Conservation (phyloP, 2,329 filamentous ascomycete species). For the Cercospora sp. region DNA sequence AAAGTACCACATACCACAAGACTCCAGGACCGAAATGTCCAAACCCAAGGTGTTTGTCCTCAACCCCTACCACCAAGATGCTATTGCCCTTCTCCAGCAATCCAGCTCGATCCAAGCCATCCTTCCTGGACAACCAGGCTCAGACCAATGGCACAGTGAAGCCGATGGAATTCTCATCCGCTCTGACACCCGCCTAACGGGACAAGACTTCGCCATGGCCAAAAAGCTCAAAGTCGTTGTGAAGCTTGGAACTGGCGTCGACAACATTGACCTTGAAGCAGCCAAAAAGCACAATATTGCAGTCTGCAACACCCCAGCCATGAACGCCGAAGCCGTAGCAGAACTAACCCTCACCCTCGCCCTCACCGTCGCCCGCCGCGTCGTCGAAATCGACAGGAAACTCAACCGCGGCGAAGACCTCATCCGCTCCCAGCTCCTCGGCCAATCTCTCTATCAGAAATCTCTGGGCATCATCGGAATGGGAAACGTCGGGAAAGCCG, state of each 20-base stretch:
- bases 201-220: slow-evolving; percentile 28
- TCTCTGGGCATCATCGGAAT: slow-evolving; percentile 43
- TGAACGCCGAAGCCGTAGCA: slow-evolving; percentile 46
- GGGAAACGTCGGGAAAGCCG: slow-evolving; percentile 41
- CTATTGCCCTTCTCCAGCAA: slow-evolving; percentile 26
- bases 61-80: slow-evolving; percentile 36
- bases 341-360: slow-evolving; percentile 39
- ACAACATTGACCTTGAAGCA: slow-evolving; percentile 49
- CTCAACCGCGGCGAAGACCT: slow-evolving; percentile 31
- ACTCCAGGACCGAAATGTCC: neutral
- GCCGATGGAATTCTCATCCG: slow-evolving; percentile 32
- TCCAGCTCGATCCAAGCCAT: slow-evolving; percentile 26
- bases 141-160: slow-evolving; percentile 25
- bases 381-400: slow-evolving; percentile 35
- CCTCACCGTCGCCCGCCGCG: slow-evolving; percentile 35
- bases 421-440: slow-evolving; percentile 34
- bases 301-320: slow-evolving; percentile 49
- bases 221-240: slow-evolving; percentile 47
- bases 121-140: slow-evolving; percentile 24
- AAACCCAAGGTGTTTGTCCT: slow-evolving; percentile 26
- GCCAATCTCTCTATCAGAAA: slow-evolving; percentile 37
- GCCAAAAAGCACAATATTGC: slow-evolving; percentile 47
- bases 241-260: slow-evolving; percentile 50
- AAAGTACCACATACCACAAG: neutral
- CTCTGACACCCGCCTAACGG: slow-evolving; percentile 29